Conservation (phyloP, 768 basidiomycete species). For the Gloeostereum incarnatum region DNA sequence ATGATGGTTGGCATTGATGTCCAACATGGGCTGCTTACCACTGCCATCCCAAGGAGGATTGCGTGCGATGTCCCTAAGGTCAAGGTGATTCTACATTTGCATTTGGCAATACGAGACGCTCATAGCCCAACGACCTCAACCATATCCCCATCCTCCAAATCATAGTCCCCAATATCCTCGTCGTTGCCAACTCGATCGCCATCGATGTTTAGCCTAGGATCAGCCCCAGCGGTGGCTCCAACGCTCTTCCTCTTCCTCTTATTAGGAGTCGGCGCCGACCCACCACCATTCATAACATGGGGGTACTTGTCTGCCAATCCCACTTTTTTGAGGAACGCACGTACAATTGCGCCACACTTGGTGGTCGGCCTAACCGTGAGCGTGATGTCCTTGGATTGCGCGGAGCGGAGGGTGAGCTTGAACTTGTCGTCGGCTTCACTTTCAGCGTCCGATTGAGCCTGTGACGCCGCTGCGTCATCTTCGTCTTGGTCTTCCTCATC, state of each 20-base stretch:
- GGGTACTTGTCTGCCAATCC: conserved; percentile 49
- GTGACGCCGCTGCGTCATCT: conserved; percentile 16
- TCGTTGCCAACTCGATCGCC: conserved; percentile 61
- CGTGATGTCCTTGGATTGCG: conserved; percentile 40
- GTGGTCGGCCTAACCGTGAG: conserved; percentile 69
- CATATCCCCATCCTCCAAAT: conserved; percentile 73
- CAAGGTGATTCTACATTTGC: too few relatives aligned
- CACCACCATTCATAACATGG: conserved; percentile 17
- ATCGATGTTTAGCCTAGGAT: conserved; percentile 52
- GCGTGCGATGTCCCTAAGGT: too few relatives aligned
- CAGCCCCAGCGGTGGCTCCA: conserved; percentile 16
- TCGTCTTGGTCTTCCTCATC: conserved; percentile 16
- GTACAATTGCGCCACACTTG: conserved; percentile 67
- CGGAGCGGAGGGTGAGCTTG: conserved; percentile 58
- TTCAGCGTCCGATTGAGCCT: conserved; percentile 29
- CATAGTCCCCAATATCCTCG: conserved; percentile 53
- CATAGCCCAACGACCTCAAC: conserved; percentile 47
- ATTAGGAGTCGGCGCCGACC: conserved; percentile 2
- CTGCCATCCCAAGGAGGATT: not conserved
- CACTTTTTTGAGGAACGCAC: conserved; percentile 64
- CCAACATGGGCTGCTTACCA: not conserved
- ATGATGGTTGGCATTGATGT: conserved; percentile 34
- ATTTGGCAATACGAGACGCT: too few relatives aligned
- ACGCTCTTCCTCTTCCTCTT: conserved; percentile 15
- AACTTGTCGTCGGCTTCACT: conserved; percentile 43